A percentile compares a stretch with the other conserved stretches of the same genome.
Conservation (phyloP, 2,329 filamentous ascomycete genomes). For the Fusarium coicis region DNA sequence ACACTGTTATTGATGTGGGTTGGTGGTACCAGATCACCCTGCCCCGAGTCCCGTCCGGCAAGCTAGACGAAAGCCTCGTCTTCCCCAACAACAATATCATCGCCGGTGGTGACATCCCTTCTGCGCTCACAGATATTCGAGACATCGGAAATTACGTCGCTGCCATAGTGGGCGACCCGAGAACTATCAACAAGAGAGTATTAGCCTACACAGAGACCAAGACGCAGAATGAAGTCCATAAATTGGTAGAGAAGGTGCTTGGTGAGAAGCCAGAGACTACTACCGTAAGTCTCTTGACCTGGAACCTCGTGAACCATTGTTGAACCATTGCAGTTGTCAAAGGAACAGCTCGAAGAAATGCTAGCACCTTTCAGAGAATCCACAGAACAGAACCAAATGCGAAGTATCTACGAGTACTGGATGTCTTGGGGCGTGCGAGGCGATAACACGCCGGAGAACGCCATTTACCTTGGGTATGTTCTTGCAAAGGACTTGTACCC, state of each 20-base stretch:
- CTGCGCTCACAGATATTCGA: neutral
- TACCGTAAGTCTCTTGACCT: neutral
- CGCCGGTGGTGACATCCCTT: neutral
- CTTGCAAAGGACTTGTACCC: conserved; percentile 15
- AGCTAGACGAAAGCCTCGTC: neutral
- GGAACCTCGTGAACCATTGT: fast-evolving
- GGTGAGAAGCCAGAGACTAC: conserved; percentile 12
- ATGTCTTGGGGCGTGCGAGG: conserved; percentile 14
- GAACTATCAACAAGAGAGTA: conserved; percentile 9
- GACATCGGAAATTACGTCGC: conserved; percentile 13
- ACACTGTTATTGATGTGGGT: conserved; percentile 50
- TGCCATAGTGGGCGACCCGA: neutral
- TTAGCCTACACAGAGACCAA: conserved; percentile 3
- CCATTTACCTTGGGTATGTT: conserved; percentile 7
- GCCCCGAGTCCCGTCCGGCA: conserved; percentile 6
- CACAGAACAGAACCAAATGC: neutral
- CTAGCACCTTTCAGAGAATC: neutral
- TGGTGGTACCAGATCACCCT: conserved; percentile 17
- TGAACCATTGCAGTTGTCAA: neutral
- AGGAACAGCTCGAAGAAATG: neutral
- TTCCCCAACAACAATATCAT: conserved; percentile 10
- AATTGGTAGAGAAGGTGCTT: neutral
- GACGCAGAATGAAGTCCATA: conserved; percentile 4
- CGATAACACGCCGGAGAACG: conserved; percentile 8
- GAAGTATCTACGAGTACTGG: conserved; percentile 4